Evolutionary conservation across 352 stramenopile genomes (phyloP), one percentile per base, ranked within the genome.

Genomic region (Phytophthora podocarpi): DNA sequence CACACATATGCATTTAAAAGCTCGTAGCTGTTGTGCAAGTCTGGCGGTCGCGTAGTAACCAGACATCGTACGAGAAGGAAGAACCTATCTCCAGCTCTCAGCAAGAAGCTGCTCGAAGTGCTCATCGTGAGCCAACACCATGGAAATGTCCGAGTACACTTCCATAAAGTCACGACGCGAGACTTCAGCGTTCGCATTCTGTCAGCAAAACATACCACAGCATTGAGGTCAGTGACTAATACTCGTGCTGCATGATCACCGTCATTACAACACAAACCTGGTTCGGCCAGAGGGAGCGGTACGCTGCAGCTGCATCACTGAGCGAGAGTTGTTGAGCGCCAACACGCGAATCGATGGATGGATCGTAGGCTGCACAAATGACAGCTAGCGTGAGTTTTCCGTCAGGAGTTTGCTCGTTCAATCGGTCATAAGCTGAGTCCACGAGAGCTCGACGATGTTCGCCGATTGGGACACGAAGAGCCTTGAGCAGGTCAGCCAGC

Each of bases 141-240:
- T 69, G 11, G 85, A 87, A 7, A 94, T 74, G 52, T 94, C 82
- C 5, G 62, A 56, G 72, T 94, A 94, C 23, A 91, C 76, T 7
- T 93, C 80, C 8, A 86, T 31, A 50, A 94, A 94, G 37, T 90
- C 74, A 30, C 64, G 69, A 6, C 47, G 61, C 2, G 79, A 80
- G 42, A 92, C 59, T 23, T 86, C 68, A 7, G 62, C 45, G 10
- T 55, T 56, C n/a, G 18, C 1, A 54, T 67, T 59, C 67, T 66
- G 42, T 26, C 20, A 16, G n/a, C n/a, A n/a, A n/a, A 46, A 20
- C 16, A 54, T 34, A 51, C 10, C 18, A 48, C 23, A 48, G 32
- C 15, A n/a, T 3, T 5, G 10, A 49, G 13, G 16, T 51, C 39
- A 39, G 28, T 24, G 2, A 55, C 5, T 40, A 20, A 21, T 15